phyloP scores from a whole-genome alignment of 2,329 filamentous ascomycete species.

The Cladophialophora bantiana region DNA sequence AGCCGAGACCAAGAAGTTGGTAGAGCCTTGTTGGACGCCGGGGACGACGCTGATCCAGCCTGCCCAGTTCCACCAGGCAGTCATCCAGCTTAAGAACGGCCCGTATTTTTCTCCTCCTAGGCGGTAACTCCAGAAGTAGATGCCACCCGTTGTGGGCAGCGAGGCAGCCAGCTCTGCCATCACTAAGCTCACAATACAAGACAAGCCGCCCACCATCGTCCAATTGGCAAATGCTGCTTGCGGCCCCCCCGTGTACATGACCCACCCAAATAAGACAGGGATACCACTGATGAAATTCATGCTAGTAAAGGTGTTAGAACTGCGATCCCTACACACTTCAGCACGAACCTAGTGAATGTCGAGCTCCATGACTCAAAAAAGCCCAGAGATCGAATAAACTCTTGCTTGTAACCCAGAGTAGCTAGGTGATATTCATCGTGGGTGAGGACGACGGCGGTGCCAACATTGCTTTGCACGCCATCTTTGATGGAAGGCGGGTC shows the following conservation, averaged over 20 bases:
- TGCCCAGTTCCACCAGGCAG: constrained; percentile 52
- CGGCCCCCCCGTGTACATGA: constrained; percentile 51
- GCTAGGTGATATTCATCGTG: constrained; percentile 47
- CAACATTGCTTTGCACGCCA: constrained; percentile 9
- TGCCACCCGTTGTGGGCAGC: constrained; percentile 49
- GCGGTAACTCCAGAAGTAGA: constrained; percentile 51
- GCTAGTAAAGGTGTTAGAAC: too few relatives aligned
- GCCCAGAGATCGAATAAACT: constrained; percentile 47
- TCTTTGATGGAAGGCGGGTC: constrained; percentile 29
- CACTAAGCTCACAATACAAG: constrained; percentile 47
- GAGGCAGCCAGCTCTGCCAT: constrained; percentile 51
- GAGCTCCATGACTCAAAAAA: constrained; percentile 50
- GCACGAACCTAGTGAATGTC: constrained; percentile 40
- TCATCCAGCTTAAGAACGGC: constrained; percentile 51
- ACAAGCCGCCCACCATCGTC: constrained; percentile 50
- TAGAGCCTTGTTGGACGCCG: constrained; percentile 50
- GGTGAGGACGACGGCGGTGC: constrained; percentile 31
- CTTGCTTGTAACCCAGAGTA: constrained; percentile 47
- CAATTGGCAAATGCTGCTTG: constrained; percentile 50
- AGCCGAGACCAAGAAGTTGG: constrained; percentile 51
- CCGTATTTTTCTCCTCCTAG: constrained; percentile 49
- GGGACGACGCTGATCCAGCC: constrained; percentile 50
- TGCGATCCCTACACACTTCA: too few relatives aligned
- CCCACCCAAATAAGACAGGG: constrained; percentile 50
- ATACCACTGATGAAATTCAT: constrained; percentile 53